Evolutionary conservation across 1,139 yeast genomes (phyloP).

Genomic region (Zygoascus sp.): DNA sequence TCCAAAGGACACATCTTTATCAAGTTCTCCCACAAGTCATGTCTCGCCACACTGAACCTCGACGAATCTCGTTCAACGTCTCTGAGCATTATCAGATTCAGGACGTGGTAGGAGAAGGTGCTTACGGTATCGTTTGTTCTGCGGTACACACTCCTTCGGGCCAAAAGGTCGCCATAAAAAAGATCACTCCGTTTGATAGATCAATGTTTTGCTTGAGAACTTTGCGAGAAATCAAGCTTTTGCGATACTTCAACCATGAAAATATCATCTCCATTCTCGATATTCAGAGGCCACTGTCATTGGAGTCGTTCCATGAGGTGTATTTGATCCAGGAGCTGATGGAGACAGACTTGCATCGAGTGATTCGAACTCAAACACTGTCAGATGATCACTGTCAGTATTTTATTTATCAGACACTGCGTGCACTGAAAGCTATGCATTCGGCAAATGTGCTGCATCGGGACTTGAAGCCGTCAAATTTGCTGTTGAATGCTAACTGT

Average conservation of each 20-base stretch:
- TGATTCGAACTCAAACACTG: conserved; percentile 77
- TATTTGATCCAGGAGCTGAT: conserved; percentile 90
- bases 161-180: conserved; percentile 90
- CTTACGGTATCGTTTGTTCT: conserved; percentile 93
- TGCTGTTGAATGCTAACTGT: conserved; percentile 84
- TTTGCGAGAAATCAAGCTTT: conserved; percentile 77
- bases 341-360: conserved; percentile 94
- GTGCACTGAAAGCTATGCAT: conserved; percentile 89
- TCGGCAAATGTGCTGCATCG: conserved; percentile 88
- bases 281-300: conserved; percentile 78
- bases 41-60: conserved; percentile 5
- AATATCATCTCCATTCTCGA: conserved; percentile 88
- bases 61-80: conserved; percentile 58
- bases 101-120: conserved; percentile 95
- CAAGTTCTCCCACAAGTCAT: no score
- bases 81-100: conserved; percentile 80
- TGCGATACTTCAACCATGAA: conserved; percentile 86
- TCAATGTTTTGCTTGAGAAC: conserved; percentile 90
- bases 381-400: conserved; percentile 93
- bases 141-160: conserved; percentile 86
- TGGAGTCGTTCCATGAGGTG: conserved; percentile 76
- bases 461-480: conserved; percentile 86
- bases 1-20: no score
- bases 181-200: conserved; percentile 89
- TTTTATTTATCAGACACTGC: conserved; percentile 81